Conservation (phyloP, 2,329 filamentous ascomycete species). For the Pestalotiopsis sp. region DNA sequence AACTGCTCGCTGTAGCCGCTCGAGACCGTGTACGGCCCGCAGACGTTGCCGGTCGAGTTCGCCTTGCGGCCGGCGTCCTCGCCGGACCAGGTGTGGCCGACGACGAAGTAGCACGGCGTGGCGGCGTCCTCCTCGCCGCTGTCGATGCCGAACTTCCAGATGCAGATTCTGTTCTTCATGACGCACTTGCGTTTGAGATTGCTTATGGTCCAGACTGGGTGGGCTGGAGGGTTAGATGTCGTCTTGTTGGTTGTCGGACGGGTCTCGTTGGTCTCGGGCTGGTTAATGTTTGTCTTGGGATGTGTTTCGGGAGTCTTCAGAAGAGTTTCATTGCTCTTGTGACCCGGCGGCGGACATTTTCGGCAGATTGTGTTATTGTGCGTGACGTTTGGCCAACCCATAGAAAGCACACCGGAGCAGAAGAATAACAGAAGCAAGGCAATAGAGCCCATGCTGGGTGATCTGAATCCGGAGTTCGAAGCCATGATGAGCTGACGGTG, state of each 20-base stretch:
- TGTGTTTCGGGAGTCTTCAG: no score
- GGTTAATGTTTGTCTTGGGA: no score
- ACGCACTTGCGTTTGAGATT: conserved; percentile 40
- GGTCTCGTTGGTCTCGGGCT: neutral
- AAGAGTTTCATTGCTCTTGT: no score
- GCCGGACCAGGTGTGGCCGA: conserved; percentile 21
- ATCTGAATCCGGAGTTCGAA: no score
- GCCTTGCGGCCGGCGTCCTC: conserved; percentile 33
- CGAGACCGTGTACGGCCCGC: neutral
- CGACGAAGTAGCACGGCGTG: conserved; percentile 41
- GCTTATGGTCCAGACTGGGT: conserved; percentile 42
- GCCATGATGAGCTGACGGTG: no score
- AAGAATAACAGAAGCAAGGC: no score
- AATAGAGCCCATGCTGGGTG: no score
- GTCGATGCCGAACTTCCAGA: conserved; percentile 44
- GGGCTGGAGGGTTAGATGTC: neutral
- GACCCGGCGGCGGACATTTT: no score
- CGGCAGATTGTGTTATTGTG: no score
- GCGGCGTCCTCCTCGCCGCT: conserved; percentile 25
- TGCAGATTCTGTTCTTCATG: conserved; percentile 37
- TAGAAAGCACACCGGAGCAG: no score
- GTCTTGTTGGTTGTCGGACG: neutral
- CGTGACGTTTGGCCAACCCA: no score
- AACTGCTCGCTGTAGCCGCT: neutral
- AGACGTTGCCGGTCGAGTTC: conserved; percentile 32